Percentiles rank a stretch among this genome's conserved stretches.
Evolutionary conservation across 2,329 filamentous ascomycete genomes (phyloP).

Genomic region (Aspergillus ibericus): DNA sequence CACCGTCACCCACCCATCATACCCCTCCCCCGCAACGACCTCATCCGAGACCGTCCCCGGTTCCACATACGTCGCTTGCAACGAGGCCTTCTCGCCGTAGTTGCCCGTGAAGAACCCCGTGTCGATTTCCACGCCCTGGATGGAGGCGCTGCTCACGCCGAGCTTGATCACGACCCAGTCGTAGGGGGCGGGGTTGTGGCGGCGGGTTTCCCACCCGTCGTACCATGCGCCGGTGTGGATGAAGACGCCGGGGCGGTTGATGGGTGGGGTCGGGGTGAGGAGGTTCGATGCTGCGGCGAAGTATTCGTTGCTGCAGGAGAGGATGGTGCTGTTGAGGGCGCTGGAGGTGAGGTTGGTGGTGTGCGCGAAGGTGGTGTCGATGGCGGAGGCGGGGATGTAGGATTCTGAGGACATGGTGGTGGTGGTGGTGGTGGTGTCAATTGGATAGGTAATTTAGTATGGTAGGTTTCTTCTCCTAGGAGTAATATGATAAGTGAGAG

Average conservation of each 20-base stretch:
- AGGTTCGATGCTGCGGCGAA: constrained; percentile 62
- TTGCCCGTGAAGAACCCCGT: constrained; percentile 49
- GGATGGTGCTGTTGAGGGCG: constrained; percentile 53
- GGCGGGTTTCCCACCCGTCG: constrained; percentile 64
- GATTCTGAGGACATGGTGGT: constrained; percentile 13
- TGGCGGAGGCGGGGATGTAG: constrained; percentile 48
- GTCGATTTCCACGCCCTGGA: constrained; percentile 47
- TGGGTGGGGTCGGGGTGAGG: constrained; percentile 55
- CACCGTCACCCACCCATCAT: constrained; percentile 40
- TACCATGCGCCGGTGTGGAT: constrained; percentile 63
- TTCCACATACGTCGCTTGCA: constrained; percentile 36
- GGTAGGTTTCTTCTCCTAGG: too few relatives aligned
- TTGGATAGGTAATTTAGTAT: neutral
- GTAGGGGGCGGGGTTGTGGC: constrained; percentile 58
- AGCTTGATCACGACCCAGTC: constrained; percentile 63
- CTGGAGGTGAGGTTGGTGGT: constrained; percentile 51
- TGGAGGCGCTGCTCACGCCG: constrained; percentile 48
- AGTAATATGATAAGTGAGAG: neutral
- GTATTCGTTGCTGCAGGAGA: constrained; percentile 61
- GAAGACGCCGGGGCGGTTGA: constrained; percentile 60
- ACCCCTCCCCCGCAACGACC: constrained; percentile 35
- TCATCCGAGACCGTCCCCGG: constrained; percentile 25
- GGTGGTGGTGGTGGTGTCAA: neutral
- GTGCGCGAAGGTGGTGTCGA: constrained; percentile 56
- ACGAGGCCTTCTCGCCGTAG: constrained; percentile 44